A percentile compares a stretch with the other conserved stretches of the same genome.
These are phyloP conservation scores for Taiozyma sp. DNA, from an alignment of 1,139 yeast species.

Conservation along the genomic window DNA sequence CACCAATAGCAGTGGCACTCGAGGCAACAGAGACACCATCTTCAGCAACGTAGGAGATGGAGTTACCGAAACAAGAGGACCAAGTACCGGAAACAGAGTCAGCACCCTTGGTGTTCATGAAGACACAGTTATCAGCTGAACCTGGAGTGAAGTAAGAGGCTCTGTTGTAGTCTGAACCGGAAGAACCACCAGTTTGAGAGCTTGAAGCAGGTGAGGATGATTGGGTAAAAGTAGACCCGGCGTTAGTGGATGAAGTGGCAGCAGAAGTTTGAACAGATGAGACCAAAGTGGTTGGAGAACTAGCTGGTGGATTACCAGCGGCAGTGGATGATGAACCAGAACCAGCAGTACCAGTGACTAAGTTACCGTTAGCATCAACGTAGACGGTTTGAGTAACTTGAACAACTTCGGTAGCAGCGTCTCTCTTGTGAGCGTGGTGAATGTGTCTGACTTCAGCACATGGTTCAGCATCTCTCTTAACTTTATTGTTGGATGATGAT, in stretches of 20 bases:
- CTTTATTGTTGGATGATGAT: conserved; percentile 25
- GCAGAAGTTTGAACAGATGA: conserved; percentile 24
- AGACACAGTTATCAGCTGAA: conserved; percentile 63
- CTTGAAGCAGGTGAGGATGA: conserved; percentile 28
- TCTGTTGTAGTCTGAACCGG: conserved; percentile 66
- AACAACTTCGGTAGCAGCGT: conserved; percentile 56
- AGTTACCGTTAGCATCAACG: conserved; percentile 52
- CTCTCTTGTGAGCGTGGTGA: conserved; percentile 57
- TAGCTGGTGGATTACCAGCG: not conserved
- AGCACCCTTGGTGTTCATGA: conserved; percentile 80
- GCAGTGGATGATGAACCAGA: conserved; percentile 12
- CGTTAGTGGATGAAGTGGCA: conserved; percentile 22
- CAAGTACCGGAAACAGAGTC: conserved; percentile 72
- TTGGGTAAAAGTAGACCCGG: conserved; percentile 26
- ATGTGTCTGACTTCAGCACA: conserved; percentile 38
- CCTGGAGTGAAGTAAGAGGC: conserved; percentile 66
- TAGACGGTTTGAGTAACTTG: conserved; percentile 73
- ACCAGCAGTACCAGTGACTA: conserved; percentile 24
- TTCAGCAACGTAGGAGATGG: conserved; percentile 70
- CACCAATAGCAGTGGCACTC: conserved; percentile 53
- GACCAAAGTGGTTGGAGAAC: conserved; percentile 6
- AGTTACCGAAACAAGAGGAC: conserved; percentile 82
- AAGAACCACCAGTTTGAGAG: conserved; percentile 29
- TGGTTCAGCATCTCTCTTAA: conserved; percentile 32
- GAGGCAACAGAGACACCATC: conserved; percentile 69